Base-by-base conservation (phyloP, 768 basidiomycete genomes). In the Clavaria fumosa region DNA sequence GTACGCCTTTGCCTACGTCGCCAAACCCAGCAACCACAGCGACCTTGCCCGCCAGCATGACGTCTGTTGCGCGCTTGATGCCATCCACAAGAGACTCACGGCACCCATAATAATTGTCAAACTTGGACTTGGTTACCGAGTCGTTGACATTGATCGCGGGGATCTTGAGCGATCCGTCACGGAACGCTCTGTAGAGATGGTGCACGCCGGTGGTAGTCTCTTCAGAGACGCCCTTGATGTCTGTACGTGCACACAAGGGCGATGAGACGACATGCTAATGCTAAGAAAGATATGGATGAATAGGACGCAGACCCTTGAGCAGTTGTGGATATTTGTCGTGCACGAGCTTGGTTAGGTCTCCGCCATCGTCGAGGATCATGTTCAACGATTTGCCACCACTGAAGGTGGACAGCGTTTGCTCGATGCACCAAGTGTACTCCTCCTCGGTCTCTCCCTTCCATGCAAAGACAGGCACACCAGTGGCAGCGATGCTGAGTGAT, bases 361-460 rank as follows among this genome's bases (percentile, higher is more conserved):
- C 93, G 50, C 95, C 95, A 57, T 99, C 95, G 52, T 99, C 95
- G 55, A 97, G 75, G 59, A 99, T 97, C 91, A 99, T 80, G 77
- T 99, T 99, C 53, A 93, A 62, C 37, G 80, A 55, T 59, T 91
- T 64, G 47, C 81, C 81, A 44, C 65, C 75, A 18, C 78, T 62
- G 72, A 99, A 99, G n/a, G 75, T 84, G 47, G 72, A 58, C 47
- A 99, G 59, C 33, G 86, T 84, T 64, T 99, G 95, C 54, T 97
- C 89, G 49, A 99, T 88, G 58, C 91, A 97, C 95, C 95, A 99
- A 47, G 61, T 54, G 64, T 96, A 97, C 58, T 99, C 95, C 60
- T 96, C 95, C 56, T 97, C 95, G 32, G 91, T 91, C 69, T 99
- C 95, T 40, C 95, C 95, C 67, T 99, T 99, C 95, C 95, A 99